Conservation (phyloP, 31 red algal species). For the Odonthalia washingtoniensis region DNA sequence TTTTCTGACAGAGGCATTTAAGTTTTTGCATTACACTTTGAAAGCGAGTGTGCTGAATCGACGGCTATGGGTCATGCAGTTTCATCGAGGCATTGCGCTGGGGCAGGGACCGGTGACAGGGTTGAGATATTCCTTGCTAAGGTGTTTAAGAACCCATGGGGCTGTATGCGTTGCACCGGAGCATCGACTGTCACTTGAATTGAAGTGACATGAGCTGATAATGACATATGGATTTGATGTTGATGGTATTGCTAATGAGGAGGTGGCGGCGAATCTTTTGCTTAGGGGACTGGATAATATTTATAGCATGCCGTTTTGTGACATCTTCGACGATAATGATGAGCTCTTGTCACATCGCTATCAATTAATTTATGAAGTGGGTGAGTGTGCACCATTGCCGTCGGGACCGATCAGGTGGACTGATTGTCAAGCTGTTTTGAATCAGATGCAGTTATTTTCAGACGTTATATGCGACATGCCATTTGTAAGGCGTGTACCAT, state of each 20-base stretch:
- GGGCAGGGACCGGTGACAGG: too few species aligned
- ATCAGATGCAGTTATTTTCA: too few species aligned
- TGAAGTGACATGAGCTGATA: not conserved
- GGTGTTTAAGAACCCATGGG: too few species aligned
- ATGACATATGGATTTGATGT: not conserved
- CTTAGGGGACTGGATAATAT: not conserved
- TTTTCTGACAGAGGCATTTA: conserved; percentile 13
- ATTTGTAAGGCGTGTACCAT: too few species aligned
- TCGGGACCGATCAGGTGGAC: not conserved
- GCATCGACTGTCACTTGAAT: not conserved
- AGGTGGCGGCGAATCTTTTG: too few species aligned
- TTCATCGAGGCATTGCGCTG: too few species aligned
- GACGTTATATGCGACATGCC: too few species aligned
- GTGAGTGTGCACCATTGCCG: not conserved
- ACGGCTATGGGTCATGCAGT: not conserved
- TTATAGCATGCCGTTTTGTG: not conserved
- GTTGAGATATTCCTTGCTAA: too few species aligned
- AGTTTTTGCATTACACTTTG: not conserved
- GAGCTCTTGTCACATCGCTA: conserved; percentile 7
- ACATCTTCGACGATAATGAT: conserved; percentile 39
- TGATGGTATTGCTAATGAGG: too few species aligned
- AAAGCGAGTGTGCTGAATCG: not conserved
- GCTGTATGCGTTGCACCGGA: conserved; percentile 1
- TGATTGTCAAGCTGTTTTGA: not conserved
- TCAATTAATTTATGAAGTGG: conserved; percentile 19